Conservation (phyloP, 345 rosid species). For the Angophora floribunda region DNA sequence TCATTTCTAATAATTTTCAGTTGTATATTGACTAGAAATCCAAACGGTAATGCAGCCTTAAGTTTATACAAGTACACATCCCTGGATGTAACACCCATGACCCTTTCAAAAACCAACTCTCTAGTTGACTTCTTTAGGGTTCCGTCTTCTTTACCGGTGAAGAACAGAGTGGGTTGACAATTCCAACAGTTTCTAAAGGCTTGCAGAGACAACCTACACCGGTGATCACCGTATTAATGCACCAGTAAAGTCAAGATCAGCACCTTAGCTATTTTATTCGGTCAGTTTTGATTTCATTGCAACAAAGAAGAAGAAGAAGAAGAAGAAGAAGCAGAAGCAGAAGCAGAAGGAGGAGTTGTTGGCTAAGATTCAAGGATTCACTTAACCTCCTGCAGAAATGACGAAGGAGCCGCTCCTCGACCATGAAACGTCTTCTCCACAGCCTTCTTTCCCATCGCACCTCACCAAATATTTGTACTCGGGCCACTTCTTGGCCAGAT, state of each 20-base stretch:
- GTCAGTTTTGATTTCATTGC: neutral
- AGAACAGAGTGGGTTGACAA: neutral
- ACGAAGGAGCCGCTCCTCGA: neutral
- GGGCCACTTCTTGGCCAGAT: conserved; percentile 46
- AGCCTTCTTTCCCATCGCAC: neutral
- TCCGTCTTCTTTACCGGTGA: neutral
- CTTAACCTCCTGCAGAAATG: neutral
- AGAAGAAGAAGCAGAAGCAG: neutral
- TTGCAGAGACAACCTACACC: neutral
- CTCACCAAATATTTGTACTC: neutral
- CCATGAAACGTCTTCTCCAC: neutral
- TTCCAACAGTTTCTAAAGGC: neutral
- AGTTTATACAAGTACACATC: neutral
- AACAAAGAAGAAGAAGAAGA: neutral
- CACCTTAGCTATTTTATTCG: neutral
- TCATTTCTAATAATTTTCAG: no score
- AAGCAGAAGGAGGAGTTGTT: neutral
- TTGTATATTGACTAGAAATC: no score
- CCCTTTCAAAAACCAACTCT: neutral
- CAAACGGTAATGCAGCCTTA: neutral
- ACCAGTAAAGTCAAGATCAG: neutral
- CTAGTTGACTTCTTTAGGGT: neutral
- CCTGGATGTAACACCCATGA: neutral
- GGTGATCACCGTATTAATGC: neutral
- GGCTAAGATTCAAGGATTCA: neutral